Evolutionary conservation across 2,329 filamentous ascomycete species (phyloP).

Genomic region (Fusarium sp.): DNA sequence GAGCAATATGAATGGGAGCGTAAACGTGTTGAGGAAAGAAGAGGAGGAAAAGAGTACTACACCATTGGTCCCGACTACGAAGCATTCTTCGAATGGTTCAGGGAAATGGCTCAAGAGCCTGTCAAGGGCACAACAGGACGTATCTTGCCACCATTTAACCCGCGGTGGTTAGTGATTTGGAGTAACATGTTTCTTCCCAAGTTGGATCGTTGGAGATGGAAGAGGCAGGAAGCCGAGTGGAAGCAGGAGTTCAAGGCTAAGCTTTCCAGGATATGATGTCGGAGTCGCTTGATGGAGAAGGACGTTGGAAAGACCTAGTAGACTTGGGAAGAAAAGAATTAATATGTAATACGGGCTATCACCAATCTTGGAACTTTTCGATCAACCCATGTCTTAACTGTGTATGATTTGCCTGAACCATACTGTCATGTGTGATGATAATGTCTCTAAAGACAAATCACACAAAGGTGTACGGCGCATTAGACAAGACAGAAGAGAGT

Average conservation of each 20-base stretch:
- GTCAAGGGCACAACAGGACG: constrained; percentile 22
- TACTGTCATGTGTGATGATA: no score
- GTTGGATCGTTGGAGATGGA: constrained; percentile 30
- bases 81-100: constrained; percentile 31
- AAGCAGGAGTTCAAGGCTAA: constrained; percentile 3
- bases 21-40: constrained; percentile 25
- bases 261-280: background rate
- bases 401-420: no score
- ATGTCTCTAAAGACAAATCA: background rate
- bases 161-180: constrained; percentile 37
- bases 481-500: background rate
- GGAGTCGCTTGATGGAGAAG: background rate
- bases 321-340: background rate
- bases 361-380: no score
- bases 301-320: background rate
- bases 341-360: background rate
- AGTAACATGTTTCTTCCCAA: constrained; percentile 20
- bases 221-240: constrained; percentile 29
- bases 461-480: background rate
- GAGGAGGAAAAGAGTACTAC: constrained; percentile 40
- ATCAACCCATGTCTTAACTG: background rate
- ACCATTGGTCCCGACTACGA: constrained; percentile 33
- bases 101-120: constrained; percentile 31
- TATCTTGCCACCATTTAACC: constrained; percentile 23
- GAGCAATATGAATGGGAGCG: constrained; percentile 40